phyloP scores from a whole-genome alignment of 768 basidiomycete species.

The Russula emetica region DNA sequence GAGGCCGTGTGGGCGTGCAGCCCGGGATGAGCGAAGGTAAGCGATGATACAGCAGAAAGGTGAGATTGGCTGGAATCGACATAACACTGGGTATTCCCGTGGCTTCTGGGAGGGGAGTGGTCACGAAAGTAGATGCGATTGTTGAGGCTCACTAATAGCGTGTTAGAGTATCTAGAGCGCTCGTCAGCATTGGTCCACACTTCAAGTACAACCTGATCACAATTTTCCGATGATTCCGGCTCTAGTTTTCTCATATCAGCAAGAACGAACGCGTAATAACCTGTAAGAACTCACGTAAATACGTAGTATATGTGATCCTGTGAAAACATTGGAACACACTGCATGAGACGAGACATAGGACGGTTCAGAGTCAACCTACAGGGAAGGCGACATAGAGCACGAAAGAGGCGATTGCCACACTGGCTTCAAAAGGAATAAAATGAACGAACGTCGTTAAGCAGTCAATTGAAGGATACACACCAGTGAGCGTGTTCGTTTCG shows the following conservation, averaged over 20 bases:
- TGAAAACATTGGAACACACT: too few relatives aligned
- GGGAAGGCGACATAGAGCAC: constrained; percentile 17
- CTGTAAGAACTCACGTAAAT: not conserved
- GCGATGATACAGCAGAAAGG: not conserved
- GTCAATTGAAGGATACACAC: constrained; percentile 3
- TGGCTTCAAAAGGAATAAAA: constrained; percentile 12
- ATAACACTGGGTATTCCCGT: not conserved
- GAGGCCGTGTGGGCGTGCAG: not conserved
- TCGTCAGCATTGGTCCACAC: not conserved
- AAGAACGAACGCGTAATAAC: not conserved
- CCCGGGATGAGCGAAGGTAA: not conserved
- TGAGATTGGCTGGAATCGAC: not conserved
- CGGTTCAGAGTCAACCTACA: not conserved
- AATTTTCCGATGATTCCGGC: constrained; percentile 29
- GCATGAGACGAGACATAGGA: not conserved
- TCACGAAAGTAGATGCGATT: constrained; percentile 25
- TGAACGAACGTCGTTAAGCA: too few relatives aligned
- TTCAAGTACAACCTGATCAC: not conserved
- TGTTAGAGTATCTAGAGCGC: constrained; percentile 28
- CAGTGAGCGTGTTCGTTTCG: constrained; percentile 30
- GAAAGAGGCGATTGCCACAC: constrained; percentile 12
- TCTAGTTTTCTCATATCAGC: constrained; percentile 12
- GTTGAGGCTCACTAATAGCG: constrained; percentile 31
- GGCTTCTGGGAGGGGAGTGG: not conserved
- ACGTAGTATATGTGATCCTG: constrained; percentile 17